Percentiles rank a stretch among this genome's conserved stretches.
phyloP scores from a whole-genome alignment of 2,329 filamentous ascomycete genomes.

The Aciculosporium take region DNA sequence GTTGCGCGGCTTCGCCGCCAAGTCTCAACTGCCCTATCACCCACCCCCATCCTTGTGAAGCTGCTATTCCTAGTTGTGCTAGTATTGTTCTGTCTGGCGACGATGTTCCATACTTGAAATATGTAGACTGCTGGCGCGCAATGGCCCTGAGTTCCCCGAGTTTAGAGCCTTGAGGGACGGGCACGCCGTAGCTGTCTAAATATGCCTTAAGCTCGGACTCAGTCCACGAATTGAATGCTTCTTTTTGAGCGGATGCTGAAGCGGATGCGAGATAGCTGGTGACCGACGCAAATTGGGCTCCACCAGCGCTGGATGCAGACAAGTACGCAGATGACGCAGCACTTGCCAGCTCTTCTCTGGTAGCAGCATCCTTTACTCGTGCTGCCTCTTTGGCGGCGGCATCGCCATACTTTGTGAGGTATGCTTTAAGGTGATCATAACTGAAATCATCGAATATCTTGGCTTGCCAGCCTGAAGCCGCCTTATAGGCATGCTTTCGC shows the following conservation, averaged over 20 bases:
- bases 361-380: slow-evolving; percentile 47
- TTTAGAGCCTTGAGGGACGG: slow-evolving; percentile 51
- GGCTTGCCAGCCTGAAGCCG: slow-evolving; percentile 49
- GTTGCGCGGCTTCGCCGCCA: slow-evolving; percentile 33
- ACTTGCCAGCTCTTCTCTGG: slow-evolving; percentile 58
- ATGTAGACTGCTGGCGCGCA: slow-evolving; percentile 59
- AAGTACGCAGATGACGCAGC: slow-evolving; percentile 48
- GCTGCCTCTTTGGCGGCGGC: slow-evolving; percentile 42
- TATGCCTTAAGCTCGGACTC: slow-evolving; percentile 63
- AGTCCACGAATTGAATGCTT: slow-evolving; percentile 59
- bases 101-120: slow-evolving; percentile 62
- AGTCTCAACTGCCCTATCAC: slow-evolving; percentile 32
- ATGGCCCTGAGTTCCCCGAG: slow-evolving; percentile 55
- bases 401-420: slow-evolving; percentile 38
- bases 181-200: slow-evolving; percentile 63
- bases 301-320: slow-evolving; percentile 44
- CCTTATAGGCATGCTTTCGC: slow-evolving; percentile 59
- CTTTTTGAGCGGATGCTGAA: slow-evolving; percentile 50
- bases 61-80: slow-evolving; percentile 43
- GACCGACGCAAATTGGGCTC: slow-evolving; percentile 46
- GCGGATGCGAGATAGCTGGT: slow-evolving; percentile 56
- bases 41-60: slow-evolving; percentile 37
- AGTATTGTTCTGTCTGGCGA: slow-evolving; percentile 51
- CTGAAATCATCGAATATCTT: slow-evolving; percentile 75
- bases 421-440: slow-evolving; percentile 51